phyloP scores from a whole-genome alignment of 768 basidiomycete species.

The Boletus insuetus region DNA sequence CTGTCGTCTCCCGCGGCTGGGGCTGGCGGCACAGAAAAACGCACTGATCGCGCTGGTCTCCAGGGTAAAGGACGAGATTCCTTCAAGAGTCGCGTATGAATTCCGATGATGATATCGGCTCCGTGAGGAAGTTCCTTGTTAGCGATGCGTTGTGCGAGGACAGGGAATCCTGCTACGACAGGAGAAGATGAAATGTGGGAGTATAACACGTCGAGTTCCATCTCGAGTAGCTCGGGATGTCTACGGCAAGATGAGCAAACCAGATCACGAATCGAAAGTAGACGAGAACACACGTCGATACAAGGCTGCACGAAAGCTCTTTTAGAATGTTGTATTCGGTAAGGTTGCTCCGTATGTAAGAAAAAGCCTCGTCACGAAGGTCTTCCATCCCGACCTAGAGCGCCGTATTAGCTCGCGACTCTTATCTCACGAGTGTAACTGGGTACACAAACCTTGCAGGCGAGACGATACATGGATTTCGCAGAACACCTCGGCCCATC shows the following conservation, averaged over 20 bases:
- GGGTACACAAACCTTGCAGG: conserved; percentile 32
- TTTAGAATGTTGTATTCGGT: conserved; percentile 24
- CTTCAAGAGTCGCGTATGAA: conserved; percentile 17
- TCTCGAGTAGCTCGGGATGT: conserved; percentile 9
- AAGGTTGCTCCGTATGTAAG: conserved; percentile 14
- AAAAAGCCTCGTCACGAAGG: conserved; percentile 16
- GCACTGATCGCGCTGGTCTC: not conserved
- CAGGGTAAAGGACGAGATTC: not conserved
- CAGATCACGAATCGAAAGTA: not conserved
- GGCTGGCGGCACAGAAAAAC: too few relatives aligned
- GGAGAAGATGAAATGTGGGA: conserved; percentile 16
- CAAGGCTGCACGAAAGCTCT: conserved; percentile 20
- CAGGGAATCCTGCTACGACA: conserved; percentile 11
- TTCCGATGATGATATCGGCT: conserved; percentile 16
- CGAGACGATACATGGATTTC: conserved; percentile 45
- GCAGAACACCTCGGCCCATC: conserved; percentile 32
- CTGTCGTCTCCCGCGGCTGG: too few relatives aligned
- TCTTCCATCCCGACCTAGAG: conserved; percentile 20
- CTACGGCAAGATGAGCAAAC: not conserved
- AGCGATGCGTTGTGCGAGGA: conserved; percentile 14
- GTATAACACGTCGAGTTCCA: conserved; percentile 16
- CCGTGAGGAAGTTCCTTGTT: conserved; percentile 21
- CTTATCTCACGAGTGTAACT: not conserved
- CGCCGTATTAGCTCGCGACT: not conserved
- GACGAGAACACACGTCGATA: conserved; percentile 10